Conservation (phyloP, 495 filamentous ascomycete species). For the Glarea lozoyensis region DNA sequence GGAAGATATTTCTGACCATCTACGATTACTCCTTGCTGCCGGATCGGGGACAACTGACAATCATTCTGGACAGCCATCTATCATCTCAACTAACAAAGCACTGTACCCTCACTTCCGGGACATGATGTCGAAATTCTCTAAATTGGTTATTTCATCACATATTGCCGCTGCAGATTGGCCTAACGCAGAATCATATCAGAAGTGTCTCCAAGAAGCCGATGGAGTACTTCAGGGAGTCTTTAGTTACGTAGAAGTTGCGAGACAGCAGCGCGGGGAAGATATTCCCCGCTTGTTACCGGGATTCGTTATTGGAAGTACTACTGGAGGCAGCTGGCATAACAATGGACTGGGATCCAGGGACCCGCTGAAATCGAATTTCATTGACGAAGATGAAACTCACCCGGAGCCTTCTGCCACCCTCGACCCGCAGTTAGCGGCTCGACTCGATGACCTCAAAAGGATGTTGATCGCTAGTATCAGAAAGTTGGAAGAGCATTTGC, state of each 20-base stretch:
- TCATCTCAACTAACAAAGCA: constrained; percentile 93
- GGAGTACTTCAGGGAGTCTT: constrained; percentile 89
- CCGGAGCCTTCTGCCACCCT: constrained; percentile 64
- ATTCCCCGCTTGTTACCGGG: constrained; percentile 87
- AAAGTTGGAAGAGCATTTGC: constrained; percentile 76
- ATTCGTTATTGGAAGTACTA: constrained; percentile 73
- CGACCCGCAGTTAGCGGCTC: constrained; percentile 67
- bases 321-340: constrained; percentile 88
- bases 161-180: constrained; percentile 94
- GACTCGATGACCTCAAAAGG: constrained; percentile 73
- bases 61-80: constrained; percentile 97
- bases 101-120: constrained; percentile 96
- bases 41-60: constrained; percentile 97
- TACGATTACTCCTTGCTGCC: constrained; percentile 86
- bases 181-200: constrained; percentile 74
- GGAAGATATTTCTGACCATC: constrained; percentile 94
- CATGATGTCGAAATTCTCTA: constrained; percentile 99
- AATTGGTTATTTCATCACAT: constrained; percentile 95
- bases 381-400: constrained; percentile 74
- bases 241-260: constrained; percentile 90
- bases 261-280: constrained; percentile 80
- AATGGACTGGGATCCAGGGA: constrained; percentile 67
- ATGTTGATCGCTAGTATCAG: constrained; percentile 74
- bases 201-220: constrained; percentile 92
- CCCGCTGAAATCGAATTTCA: constrained; percentile 63